Evolutionary conservation across 495 filamentous ascomycete species (phyloP).

Genomic region (Antarctomyces pellizariae): DNA sequence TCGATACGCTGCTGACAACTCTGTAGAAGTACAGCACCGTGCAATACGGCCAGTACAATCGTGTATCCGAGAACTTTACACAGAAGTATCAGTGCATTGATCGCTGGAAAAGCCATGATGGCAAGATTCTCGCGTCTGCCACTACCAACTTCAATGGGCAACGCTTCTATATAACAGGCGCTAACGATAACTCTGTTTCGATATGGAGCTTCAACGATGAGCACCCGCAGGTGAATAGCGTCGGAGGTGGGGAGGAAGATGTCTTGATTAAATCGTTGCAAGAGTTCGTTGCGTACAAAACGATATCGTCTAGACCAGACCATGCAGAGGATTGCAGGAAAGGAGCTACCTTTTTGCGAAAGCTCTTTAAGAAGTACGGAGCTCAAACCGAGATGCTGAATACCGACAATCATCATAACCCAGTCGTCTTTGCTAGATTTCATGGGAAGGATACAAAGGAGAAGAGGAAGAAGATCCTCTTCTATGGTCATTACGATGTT

Average conservation of each 20-base stretch:
- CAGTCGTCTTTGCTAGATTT: slow-evolving; percentile 77
- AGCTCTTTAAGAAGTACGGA: slow-evolving; percentile 73
- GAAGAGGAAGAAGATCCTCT: slow-evolving; percentile 64
- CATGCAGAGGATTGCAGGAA: slow-evolving; percentile 78
- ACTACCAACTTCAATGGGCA: slow-evolving; percentile 39
- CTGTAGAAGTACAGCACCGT: slow-evolving; percentile 31
- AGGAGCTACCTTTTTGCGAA: slow-evolving; percentile 73
- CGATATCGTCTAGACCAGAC: slow-evolving; percentile 62
- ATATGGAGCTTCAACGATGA: slow-evolving; percentile 68
- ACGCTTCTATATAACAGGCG: slow-evolving; percentile 75
- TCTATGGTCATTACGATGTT: slow-evolving; percentile 98
- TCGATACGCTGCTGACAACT: slow-evolving; percentile 4
- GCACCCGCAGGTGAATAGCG: slow-evolving; percentile 5
- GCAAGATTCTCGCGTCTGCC: slow-evolving; percentile 71
- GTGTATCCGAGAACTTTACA: slow-evolving; percentile 46
- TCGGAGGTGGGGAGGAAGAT: slow-evolving; percentile 24
- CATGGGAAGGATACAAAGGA: slow-evolving; percentile 33
- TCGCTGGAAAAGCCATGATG: slow-evolving; percentile 68
- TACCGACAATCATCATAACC: slow-evolving; percentile 45
- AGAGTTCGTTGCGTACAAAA: slow-evolving; percentile 74
- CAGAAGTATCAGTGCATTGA: slow-evolving; percentile 67
- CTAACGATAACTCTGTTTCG: slow-evolving; percentile 70
- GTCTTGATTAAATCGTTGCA: slow-evolving; percentile 62
- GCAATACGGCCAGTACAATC: slow-evolving; percentile 25
- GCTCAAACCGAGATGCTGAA: slow-evolving; percentile 72